Percentiles rank a stretch among this genome's conserved stretches.
These are phyloP conservation scores for Lactarius vividus DNA, from an alignment of 768 basidiomycete species.

Conservation along the genomic window DNA sequence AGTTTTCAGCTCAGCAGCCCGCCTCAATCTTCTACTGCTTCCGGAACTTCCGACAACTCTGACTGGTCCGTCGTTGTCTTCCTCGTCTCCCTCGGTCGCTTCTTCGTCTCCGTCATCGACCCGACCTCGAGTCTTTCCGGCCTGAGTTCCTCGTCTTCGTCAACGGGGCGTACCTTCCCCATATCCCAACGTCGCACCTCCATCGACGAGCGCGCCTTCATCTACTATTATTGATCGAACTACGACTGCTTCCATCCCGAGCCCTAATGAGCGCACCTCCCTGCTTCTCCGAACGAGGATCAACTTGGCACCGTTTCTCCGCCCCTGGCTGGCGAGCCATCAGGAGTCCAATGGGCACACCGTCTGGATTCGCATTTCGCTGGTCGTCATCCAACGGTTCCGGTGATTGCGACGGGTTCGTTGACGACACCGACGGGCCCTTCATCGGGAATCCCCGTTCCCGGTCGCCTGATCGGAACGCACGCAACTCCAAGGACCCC, in stretches of 20 bases:
- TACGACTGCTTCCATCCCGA: too few relatives aligned
- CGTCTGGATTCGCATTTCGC: background rate
- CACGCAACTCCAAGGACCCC: too few relatives aligned
- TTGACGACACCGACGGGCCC: constrained; percentile 18
- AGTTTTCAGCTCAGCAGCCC: constrained; percentile 10
- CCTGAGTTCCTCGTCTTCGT: too few relatives aligned
- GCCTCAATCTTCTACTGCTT: background rate
- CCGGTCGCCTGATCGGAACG: constrained; percentile 27
- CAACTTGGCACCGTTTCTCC: constrained; percentile 27
- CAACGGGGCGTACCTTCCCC: too few relatives aligned
- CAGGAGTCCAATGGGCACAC: constrained; percentile 27
- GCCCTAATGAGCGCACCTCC: too few relatives aligned
- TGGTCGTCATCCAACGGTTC: constrained; percentile 28
- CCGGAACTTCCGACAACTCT: background rate
- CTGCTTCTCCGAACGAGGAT: background rate
- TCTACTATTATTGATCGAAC: too few relatives aligned
- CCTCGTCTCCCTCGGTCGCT: background rate
- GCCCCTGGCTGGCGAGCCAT: constrained; percentile 28
- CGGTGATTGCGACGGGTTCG: constrained; percentile 30
- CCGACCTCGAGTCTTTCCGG: too few relatives aligned
- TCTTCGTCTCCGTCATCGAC: background rate
- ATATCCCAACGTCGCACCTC: too few relatives aligned
- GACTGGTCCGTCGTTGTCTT: background rate
- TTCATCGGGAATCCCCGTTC: constrained; percentile 31
- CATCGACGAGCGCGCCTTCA: background rate